These are phyloP conservation scores for Babesia sp. DNA, from an alignment of 169 alveolate genomes.

Conservation along the genomic window DNA sequence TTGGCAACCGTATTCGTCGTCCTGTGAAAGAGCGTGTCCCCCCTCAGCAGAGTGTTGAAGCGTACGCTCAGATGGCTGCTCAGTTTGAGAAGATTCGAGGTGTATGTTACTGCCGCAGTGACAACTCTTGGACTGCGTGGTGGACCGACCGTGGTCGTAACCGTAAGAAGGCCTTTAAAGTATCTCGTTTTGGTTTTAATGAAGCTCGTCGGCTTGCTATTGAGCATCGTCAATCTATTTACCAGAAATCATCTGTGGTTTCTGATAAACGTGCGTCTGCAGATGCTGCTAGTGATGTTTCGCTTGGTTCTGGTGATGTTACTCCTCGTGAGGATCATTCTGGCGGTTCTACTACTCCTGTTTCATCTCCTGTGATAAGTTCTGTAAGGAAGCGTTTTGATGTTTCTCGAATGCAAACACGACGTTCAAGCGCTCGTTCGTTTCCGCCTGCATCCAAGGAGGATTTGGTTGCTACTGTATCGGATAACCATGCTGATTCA, in stretches of 20 bases:
- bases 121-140: constrained; percentile 72
- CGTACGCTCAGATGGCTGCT: constrained; percentile 9
- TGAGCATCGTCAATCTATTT: constrained; percentile 69
- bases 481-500: background rate
- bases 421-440: background rate
- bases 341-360: background rate
- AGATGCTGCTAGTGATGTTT: background rate
- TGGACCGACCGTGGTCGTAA: constrained; percentile 70
- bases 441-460: background rate
- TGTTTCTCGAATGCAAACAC: background rate
- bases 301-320: background rate
- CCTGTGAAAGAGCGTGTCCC: background rate
- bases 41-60: constrained; percentile 13
- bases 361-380: background rate
- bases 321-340: background rate
- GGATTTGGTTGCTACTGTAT: background rate
- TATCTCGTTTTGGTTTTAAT: constrained; percentile 68
- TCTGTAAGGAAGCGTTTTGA: too few relatives aligned
- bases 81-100: constrained; percentile 56
- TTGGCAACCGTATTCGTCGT: background rate
- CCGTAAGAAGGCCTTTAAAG: constrained; percentile 67
- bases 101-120: constrained; percentile 67
- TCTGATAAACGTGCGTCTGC: background rate
- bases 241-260: constrained; percentile 10
- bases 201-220: constrained; percentile 77